Base-by-base conservation (phyloP, 176 grass and related monocot genomes). In the Lolium perenne region DNA sequence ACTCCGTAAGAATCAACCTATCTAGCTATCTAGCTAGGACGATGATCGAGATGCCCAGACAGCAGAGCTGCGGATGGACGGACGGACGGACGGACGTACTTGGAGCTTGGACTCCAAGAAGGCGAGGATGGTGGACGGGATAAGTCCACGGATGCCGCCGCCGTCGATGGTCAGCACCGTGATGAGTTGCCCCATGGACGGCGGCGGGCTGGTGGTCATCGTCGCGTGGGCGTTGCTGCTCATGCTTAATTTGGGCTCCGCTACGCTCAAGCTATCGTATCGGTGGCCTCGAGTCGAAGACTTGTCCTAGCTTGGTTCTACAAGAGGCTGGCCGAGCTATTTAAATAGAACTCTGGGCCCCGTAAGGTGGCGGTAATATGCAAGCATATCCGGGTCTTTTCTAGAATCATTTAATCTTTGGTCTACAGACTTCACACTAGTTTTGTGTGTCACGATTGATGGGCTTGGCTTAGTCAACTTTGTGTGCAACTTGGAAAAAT, bases 111-210 rank as follows among this genome's bases (percentile, higher is more conserved):
- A 66, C 63, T 66, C 63, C 26, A 66, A 26, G 63, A 2, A 66
- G 63, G 63, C 26, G 63, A 66, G 63, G 62, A 65, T 65, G 62
- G 62, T 65, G 25, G 62, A 29, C 12, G 62, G 62, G 26, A 65
- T 65, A 12, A 65, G 62, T 12, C 62, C 62, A 13, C 62, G 62
- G 26, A 65, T 65, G 62, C 62, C 62, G 26, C 62, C 62, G 25
- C 62, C 62, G 62, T 65, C 62, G 62, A 65, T 32, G 62, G 25
- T 65, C 12, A 65, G 62, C 62, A 65, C 62, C 62, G 62, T 65
- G 62, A 65, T 65, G 62, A 65, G 62, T 5, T 2, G 4, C 25
- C 62, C 62, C 62, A 15, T 25, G 12, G 62, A 32, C 62, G 62
- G 62, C 25, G 62, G 62, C 5, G 25, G 62, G 25, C 62, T 16